phyloP scores from a whole-genome alignment of 2,329 filamentous ascomycete species.

The Fusarium equiseti region DNA sequence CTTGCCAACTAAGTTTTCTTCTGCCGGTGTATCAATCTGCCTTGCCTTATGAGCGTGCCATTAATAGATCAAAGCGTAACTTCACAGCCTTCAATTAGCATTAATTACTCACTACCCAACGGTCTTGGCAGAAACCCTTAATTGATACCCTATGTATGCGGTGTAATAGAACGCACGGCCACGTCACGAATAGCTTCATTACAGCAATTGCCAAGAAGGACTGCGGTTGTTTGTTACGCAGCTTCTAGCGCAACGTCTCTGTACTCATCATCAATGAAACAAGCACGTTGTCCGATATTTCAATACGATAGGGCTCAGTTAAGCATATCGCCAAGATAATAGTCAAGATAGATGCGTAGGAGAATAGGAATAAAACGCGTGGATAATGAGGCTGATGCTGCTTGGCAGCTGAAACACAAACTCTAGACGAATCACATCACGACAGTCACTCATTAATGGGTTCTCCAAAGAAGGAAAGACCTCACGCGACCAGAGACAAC shows the following conservation, averaged over 20 bases:
- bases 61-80: not conserved
- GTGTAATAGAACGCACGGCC: not conserved
- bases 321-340: conserved; percentile 14
- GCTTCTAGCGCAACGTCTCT: not conserved
- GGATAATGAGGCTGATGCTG: conserved; percentile 35
- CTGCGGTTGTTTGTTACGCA: conserved; percentile 12
- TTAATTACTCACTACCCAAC: not conserved
- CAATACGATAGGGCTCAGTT: conserved; percentile 25
- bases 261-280: not conserved
- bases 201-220: conserved; percentile 3
- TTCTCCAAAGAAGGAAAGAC: conserved; percentile 23
- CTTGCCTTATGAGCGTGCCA: not conserved
- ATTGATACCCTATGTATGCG: not conserved
- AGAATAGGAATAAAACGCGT: conserved; percentile 23
- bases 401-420: conserved; percentile 22
- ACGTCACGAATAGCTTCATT: conserved; percentile 8
- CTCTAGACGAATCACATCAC: conserved; percentile 13
- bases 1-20: not conserved
- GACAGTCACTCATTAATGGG: not conserved
- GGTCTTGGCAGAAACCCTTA: conserved; percentile 1
- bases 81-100: conserved; percentile 1
- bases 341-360: not conserved
- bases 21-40: not conserved
- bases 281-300: conserved; percentile 5
- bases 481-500: conserved; percentile 30